Percentiles rank a stretch among this genome's conserved stretches.
These are phyloP conservation scores for Hirschioporus abietinus DNA, from an alignment of 768 basidiomycete species.

Conservation along the genomic window DNA sequence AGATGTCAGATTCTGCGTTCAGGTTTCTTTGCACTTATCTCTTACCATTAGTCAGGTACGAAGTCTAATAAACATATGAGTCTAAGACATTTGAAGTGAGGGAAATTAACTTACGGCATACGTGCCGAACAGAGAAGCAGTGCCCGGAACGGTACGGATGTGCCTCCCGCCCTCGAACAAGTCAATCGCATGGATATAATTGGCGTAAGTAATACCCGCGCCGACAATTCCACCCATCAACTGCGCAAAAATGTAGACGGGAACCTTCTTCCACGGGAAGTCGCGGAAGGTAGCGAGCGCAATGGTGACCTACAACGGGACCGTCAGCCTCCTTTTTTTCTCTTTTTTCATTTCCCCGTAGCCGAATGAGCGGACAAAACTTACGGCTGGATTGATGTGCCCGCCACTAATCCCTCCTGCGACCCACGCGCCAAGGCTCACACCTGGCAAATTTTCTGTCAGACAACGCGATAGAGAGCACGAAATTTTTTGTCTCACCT, in stretches of 20 bases:
- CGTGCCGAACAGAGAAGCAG: conserved; percentile 54
- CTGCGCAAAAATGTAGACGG: conserved; percentile 60
- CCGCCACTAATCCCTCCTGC: conserved; percentile 65
- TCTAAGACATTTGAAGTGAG: not conserved
- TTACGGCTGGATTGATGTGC: conserved; percentile 39
- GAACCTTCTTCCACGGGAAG: conserved; percentile 81
- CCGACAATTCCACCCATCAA: conserved; percentile 56
- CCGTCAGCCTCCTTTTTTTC: not conserved
- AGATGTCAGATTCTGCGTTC: not conserved
- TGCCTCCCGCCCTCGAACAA: conserved; percentile 51
- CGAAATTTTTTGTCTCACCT: conserved; percentile 8
- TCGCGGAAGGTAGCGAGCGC: conserved; percentile 61
- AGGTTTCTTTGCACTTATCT: not conserved
- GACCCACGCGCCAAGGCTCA: conserved; percentile 65
- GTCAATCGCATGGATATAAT: conserved; percentile 65
- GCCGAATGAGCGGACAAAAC: not conserved
- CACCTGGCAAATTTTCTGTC: conserved; percentile 26
- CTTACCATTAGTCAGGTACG: conserved; percentile 4
- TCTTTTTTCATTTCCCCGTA: not conserved
- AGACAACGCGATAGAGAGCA: not conserved
- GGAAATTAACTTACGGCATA: conserved; percentile 44
- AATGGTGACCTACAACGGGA: conserved; percentile 53
- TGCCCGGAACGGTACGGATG: conserved; percentile 51
- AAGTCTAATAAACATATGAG: conserved; percentile 1
- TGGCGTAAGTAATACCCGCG: conserved; percentile 52